Conservation (phyloP, 2,329 filamentous ascomycete genomes). For the Exophiala bonariae region DNA sequence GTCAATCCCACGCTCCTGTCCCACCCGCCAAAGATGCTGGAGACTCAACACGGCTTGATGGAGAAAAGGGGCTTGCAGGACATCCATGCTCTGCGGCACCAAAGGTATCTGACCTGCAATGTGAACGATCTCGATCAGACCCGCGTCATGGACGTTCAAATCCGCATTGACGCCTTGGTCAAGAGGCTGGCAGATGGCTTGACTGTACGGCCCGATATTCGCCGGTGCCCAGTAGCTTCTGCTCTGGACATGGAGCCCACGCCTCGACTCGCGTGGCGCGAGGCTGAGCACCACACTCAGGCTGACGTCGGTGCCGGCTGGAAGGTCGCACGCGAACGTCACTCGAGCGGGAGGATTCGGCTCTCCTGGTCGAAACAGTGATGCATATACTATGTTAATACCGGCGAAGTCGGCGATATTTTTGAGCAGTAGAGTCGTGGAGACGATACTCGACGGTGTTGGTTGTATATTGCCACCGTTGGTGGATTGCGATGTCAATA, state of each 20-base stretch:
- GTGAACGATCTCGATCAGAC: slow-evolving; percentile 50
- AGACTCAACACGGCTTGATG: slow-evolving; percentile 70
- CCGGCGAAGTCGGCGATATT: slow-evolving; percentile 75
- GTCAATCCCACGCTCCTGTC: slow-evolving; percentile 66
- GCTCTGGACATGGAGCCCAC: slow-evolving; percentile 82
- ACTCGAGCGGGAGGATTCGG: slow-evolving; percentile 85
- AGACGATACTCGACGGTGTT: slow-evolving; percentile 38
- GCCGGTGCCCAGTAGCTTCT: slow-evolving; percentile 96
- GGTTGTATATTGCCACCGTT: too few relatives aligned
- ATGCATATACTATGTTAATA: slow-evolving; percentile 74
- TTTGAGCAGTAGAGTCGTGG: slow-evolving; percentile 67
- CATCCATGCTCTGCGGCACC: slow-evolving; percentile 73
- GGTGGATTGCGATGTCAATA: slow-evolving; percentile 1
- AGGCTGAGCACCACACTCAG: slow-evolving; percentile 53
- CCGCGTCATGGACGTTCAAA: slow-evolving; percentile 10
- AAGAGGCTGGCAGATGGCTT: slow-evolving; percentile 66
- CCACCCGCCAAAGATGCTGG: slow-evolving; percentile 88
- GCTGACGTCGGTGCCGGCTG: slow-evolving; percentile 60
- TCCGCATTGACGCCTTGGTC: neutral
- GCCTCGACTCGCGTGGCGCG: slow-evolving; percentile 33
- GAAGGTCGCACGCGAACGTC: slow-evolving; percentile 71
- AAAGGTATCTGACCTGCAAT: slow-evolving; percentile 92
- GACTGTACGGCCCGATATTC: slow-evolving; percentile 96
- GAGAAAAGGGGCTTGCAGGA: slow-evolving; percentile 43
- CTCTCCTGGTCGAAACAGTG: slow-evolving; percentile 61